These are phyloP conservation scores for Hypomyces rosellus DNA, from an alignment of 2,329 filamentous ascomycete genomes.

Conservation along the genomic window DNA sequence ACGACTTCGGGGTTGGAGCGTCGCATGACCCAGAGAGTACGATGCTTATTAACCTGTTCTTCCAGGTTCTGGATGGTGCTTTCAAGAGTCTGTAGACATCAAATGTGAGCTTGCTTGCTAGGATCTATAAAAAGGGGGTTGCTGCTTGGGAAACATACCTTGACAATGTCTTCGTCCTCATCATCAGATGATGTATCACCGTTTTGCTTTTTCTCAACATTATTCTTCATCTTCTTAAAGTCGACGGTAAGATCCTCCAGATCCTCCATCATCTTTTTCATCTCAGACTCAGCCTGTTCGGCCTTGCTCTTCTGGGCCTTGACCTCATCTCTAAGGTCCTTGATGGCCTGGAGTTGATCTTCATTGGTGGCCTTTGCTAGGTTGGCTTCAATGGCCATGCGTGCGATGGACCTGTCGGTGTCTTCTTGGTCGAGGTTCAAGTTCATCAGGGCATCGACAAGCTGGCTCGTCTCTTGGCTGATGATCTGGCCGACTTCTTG, in stretches of 20 bases:
- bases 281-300: conserved; percentile 21
- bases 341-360: conserved; percentile 27
- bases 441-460: conserved; percentile 33
- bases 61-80: conserved; percentile 28
- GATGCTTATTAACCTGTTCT: conserved; percentile 30
- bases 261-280: conserved; percentile 22
- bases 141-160: conserved; percentile 18
- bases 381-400: conserved; percentile 34
- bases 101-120: not conserved
- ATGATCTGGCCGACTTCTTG: conserved; percentile 32
- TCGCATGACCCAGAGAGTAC: conserved; percentile 30
- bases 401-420: conserved; percentile 31
- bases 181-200: conserved; percentile 14
- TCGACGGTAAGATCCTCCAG: conserved; percentile 22
- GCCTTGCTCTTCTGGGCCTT: conserved; percentile 26
- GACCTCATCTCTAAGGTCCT: conserved; percentile 26
- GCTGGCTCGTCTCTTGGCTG: conserved; percentile 33
- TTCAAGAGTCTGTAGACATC: conserved; percentile 23
- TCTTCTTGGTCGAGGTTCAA: conserved; percentile 32
- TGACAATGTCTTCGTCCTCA: conserved; percentile 22
- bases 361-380: conserved; percentile 29
- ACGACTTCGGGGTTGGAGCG: conserved; percentile 26
- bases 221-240: conserved; percentile 24
- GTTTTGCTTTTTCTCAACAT: conserved; percentile 13
- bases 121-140: not conserved